Evolutionary conservation across 225 moss, liverwort and hornwort genomes (phyloP).

Genomic region (Ulota crispa): DNA sequence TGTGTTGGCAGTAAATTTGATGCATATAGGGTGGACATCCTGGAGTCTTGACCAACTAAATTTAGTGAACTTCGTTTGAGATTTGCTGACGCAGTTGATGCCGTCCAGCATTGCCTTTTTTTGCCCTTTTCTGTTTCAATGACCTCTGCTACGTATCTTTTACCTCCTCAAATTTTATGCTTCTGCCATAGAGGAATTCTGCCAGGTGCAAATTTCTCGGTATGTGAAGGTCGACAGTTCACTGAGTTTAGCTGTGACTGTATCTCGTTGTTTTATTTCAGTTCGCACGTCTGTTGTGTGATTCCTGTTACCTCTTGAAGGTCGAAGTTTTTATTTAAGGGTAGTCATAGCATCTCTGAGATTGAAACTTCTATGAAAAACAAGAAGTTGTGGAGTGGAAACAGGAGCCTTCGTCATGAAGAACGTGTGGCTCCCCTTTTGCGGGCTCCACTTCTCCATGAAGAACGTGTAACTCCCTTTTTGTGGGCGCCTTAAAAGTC

Average conservation of each 20-base stretch:
- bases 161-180: background rate
- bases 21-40: constrained; percentile 1
- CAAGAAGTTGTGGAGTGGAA: no score
- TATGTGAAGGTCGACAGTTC: constrained; percentile 8
- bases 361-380: no score
- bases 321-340: background rate
- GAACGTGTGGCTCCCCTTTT: no score
- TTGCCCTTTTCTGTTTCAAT: constrained; percentile 16
- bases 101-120: constrained; percentile 9
- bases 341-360: no score
- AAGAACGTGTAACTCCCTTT: no score
- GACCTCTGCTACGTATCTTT: constrained; percentile 6
- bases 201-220: background rate
- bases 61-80: constrained; percentile 4
- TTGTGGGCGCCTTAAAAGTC: no score
- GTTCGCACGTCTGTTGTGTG: constrained; percentile 1
- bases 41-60: constrained; percentile 21
- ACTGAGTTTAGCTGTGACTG: background rate
- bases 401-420: no score
- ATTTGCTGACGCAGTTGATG: constrained; percentile 9
- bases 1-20: constrained; percentile 11
- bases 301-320: background rate
- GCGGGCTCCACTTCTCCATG: no score
- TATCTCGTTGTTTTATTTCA: constrained; percentile 6
- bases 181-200: background rate